Evolutionary conservation across 176 grass and related monocot genomes (phyloP), one percentile per base, ranked within the genome.

Genomic region (Carex pumila): DNA sequence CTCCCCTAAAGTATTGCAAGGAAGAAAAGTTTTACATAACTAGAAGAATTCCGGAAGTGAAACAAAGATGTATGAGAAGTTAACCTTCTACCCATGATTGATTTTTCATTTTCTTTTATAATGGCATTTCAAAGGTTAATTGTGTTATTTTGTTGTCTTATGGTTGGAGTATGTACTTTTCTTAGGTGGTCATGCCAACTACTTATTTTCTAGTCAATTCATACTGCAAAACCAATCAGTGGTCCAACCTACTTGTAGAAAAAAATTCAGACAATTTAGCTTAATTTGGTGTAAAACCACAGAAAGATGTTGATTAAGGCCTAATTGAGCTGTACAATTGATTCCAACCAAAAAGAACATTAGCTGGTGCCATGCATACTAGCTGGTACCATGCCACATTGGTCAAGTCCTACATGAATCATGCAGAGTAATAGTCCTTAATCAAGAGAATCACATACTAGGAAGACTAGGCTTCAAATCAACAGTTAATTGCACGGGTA

Each of bases 381-480:
- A 1, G 63, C 9, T 25, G 45, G 43, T 29, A 53, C 71, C 11
- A 5, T 74, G 50, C 49, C 50, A 54, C 12, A 17, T 71, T 39
- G 34, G 25, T 55, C 73, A 77, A 13, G 21, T 54, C 6, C 50
- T 32, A 77, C 73, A 56, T 18, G 13, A 54, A 77, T 77, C 25
- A 56, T 77, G 73, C 73, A 56, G 6, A 77, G 56, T 56, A 55
- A 25, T 77, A 77, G 56, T 56, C 73, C 49, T 77, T 56, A 52
- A 50, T 77, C 12, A 77, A 77, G 73, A 31, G 39, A 68, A 67
- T 50, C 34, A 52, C 34, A 52, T 91, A 97, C 94, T 91, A 85
- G 92, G 94, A 88, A 92, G 94, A 89, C 94, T 93, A 58, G 94
- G 94, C 94, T 97, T 97, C 84, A 94, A 88, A 64, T 97, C 94